These are phyloP conservation scores for Lojkania enalia DNA, from an alignment of 2,329 filamentous ascomycete genomes.

Conservation along the genomic window DNA sequence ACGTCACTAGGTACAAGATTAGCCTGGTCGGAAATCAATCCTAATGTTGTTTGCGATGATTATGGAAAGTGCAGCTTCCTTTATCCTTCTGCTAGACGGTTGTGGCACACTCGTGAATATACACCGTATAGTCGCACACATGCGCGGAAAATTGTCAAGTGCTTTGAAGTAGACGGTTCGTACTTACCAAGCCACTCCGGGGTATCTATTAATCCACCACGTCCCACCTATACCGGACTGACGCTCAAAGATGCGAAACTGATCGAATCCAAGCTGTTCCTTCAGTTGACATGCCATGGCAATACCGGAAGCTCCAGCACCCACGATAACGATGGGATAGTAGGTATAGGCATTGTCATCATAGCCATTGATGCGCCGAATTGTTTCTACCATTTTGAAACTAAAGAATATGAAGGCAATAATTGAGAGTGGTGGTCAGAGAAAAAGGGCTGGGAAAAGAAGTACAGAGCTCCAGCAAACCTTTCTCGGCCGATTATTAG, in stretches of 20 bases:
- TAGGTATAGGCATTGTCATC: conserved; percentile 46
- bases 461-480: not conserved
- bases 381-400: conserved; percentile 34
- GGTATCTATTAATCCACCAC: conserved; percentile 67
- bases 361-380: conserved; percentile 45
- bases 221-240: conserved; percentile 63
- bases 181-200: conserved; percentile 58
- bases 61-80: not conserved
- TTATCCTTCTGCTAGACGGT: no score
- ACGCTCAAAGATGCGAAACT: conserved; percentile 64
- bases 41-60: not conserved
- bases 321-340: conserved; percentile 60
- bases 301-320: conserved; percentile 65
- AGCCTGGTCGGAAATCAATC: no score
- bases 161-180: no score
- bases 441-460: not conserved
- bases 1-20: conserved; percentile 42
- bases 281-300: conserved; percentile 63
- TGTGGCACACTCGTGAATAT: no score
- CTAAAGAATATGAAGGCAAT: not conserved
- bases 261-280: conserved; percentile 60
- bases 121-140: not conserved
- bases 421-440: not conserved
- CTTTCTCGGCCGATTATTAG: no score
- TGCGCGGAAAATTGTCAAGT: no score